These are phyloP conservation scores for Spinacia oleracea DNA, from an alignment of 179 eudicot species.

Conservation along the genomic window DNA sequence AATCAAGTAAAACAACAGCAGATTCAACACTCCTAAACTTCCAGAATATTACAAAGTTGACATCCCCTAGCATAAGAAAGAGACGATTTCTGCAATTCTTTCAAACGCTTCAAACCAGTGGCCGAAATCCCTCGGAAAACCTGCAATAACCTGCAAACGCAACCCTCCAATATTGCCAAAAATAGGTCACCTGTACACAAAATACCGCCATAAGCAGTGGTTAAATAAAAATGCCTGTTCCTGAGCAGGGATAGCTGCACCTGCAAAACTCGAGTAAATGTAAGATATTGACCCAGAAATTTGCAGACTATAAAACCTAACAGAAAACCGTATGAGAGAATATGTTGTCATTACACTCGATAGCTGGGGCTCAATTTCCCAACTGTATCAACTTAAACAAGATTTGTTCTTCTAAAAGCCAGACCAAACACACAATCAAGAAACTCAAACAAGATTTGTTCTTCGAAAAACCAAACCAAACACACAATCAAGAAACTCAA, in stretches of 20 bases:
- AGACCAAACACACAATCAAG: background rate
- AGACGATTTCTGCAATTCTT: background rate
- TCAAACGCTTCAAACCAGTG: background rate
- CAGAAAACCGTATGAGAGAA: constrained; percentile 14
- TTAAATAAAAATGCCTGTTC: constrained; percentile 27
- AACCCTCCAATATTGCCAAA: constrained; percentile 28
- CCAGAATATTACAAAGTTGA: background rate
- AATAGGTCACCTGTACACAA: constrained; percentile 33
- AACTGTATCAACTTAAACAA: background rate
- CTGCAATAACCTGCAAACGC: constrained; percentile 43
- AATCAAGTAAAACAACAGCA: background rate
- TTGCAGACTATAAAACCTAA: constrained; percentile 11
- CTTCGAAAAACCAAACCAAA: background rate
- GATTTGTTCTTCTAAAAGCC: background rate
- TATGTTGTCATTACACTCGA: constrained; percentile 23
- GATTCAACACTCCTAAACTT: background rate
- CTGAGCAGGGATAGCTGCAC: constrained; percentile 36
- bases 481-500: background rate
- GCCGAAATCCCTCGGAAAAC: background rate
- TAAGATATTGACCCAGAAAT: constrained; percentile 17
- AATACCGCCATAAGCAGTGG: constrained; percentile 23
- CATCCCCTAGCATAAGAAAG: background rate
- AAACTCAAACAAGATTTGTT: background rate
- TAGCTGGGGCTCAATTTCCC: constrained; percentile 14
- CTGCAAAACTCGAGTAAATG: constrained; percentile 30